Evolutionary conservation across 495 filamentous ascomycete species (phyloP), one percentile per base, ranked within the genome.

Genomic region (Bacidia gigantensis): DNA sequence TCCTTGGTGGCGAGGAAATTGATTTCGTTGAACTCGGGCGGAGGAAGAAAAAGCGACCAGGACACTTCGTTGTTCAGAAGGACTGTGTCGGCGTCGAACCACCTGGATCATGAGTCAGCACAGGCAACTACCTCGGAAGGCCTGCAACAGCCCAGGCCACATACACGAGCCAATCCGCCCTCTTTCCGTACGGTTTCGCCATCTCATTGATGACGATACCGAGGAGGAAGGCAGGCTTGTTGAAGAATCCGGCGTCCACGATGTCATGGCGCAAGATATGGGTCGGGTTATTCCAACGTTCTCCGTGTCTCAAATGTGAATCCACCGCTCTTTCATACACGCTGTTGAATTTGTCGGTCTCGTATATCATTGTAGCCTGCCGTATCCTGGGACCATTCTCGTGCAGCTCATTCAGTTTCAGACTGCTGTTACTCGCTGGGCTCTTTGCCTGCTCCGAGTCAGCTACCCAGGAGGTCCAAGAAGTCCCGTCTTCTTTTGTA

Each of bases 161-260:
- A 39, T 57, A 74, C 70, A 74, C 65, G 12, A 73, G 50, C 72
- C 72, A 75, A 22, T 70, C 67, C 20, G 64, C 53, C 32, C 70
- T 57, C 52, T 69, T 56, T 1, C 39, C 56, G 17, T 50, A 54
- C 3, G 67, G 64, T 50, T 70, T 72, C 18, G 62, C 53, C 53
- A 74, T 50, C 56, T 75, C 72, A n/a, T 62, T 49, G 22, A 70
- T 57, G 7, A 75, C 48, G 38, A 73, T 53, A 29, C 60, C 59
- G 18, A 69, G 54, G 39, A 75, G 55, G 60, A 69, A 73, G 44
- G 59, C 58, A 26, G 62, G 62, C 50, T 72, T 75, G 56, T 67
- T 70, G 66, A 65, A 73, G 29, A 49, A 35, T 25, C 44, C 52
- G 2, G 65, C 64, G 5, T 53, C 54, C 5, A 63, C 56, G 20